A percentile compares a stretch with the other conserved stretches of the same genome.
These are phyloP conservation scores for Alloascoidea hylecoeti DNA, from an alignment of 805 yeast species.

Conservation along the genomic window DNA sequence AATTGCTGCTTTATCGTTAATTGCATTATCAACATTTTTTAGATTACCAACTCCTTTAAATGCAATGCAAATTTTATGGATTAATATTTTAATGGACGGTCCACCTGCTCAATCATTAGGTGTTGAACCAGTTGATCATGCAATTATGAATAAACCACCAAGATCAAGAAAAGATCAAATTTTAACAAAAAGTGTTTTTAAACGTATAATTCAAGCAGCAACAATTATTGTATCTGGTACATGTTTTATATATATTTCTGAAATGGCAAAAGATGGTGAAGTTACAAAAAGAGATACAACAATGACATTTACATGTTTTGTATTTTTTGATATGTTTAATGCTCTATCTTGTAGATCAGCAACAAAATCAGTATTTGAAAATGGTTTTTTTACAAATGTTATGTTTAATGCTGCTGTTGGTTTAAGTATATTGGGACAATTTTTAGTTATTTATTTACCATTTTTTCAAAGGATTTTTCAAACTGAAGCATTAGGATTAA, in stretches of 20 bases:
- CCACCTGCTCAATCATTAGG: slow-evolving; percentile 98
- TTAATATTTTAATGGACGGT: slow-evolving; percentile 95
- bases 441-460: slow-evolving; percentile 88
- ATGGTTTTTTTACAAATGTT: slow-evolving; percentile 64
- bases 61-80: slow-evolving; percentile 98
- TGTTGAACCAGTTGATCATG: slow-evolving; percentile 94
- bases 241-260: slow-evolving; percentile 69
- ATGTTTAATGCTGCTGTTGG: slow-evolving; percentile 93
- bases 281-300: slow-evolving; percentile 95
- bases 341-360: slow-evolving; percentile 89
- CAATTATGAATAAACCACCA: slow-evolving; percentile 94
- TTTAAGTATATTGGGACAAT: slow-evolving; percentile 78
- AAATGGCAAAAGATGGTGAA: slow-evolving; percentile 64
- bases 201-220: slow-evolving; percentile 68
- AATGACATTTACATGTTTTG: slow-evolving; percentile 97
- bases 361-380: slow-evolving; percentile 66
- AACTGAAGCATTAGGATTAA: slow-evolving; percentile 72
- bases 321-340: slow-evolving; percentile 90
- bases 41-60: slow-evolving; percentile 88
- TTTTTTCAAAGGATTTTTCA: slow-evolving; percentile 88
- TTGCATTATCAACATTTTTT: slow-evolving; percentile 77
- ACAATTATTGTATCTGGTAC: slow-evolving; percentile 73
- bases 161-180: slow-evolving; percentile 79
- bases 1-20: slow-evolving; percentile 83
- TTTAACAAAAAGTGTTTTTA: slow-evolving; percentile 52